Evolutionary conservation across 2,329 filamentous ascomycete genomes (phyloP).

Genomic region (Diaporthe sp.): DNA sequence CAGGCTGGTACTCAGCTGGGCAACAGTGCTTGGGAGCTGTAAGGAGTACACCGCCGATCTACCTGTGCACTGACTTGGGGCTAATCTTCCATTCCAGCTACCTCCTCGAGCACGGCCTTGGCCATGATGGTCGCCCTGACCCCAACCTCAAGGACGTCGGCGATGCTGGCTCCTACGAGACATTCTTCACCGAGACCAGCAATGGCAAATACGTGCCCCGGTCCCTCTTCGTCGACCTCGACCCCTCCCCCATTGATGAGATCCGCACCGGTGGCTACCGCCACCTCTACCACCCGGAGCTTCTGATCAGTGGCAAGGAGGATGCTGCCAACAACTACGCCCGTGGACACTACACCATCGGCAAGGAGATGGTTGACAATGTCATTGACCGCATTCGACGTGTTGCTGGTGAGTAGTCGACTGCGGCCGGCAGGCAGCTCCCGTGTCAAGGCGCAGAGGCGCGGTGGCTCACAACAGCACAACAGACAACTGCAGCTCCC

Average conservation of each 20-base stretch:
- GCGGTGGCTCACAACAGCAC: conserved; percentile 42
- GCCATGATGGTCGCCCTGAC: conserved; percentile 74
- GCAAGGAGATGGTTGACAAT: conserved; percentile 81
- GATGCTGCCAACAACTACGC: conserved; percentile 85
- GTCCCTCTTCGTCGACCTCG: conserved; percentile 80
- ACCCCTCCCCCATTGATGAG: conserved; percentile 81
- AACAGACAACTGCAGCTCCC: conserved; percentile 78
- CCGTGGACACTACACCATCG: conserved; percentile 82
- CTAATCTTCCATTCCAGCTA: conserved; percentile 63
- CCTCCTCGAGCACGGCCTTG: conserved; percentile 80
- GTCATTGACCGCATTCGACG: conserved; percentile 80
- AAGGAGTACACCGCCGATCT: conserved; percentile 56
- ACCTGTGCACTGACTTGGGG: conserved; percentile 44
- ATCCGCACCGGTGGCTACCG: conserved; percentile 78
- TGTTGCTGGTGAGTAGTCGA: conserved; percentile 69
- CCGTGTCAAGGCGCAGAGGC: conserved; percentile 42
- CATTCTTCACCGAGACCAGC: conserved; percentile 82
- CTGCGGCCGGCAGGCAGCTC: background rate
- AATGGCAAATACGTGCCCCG: conserved; percentile 80
- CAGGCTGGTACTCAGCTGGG: conserved; percentile 82
- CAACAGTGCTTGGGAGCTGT: conserved; percentile 84
- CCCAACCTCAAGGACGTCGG: conserved; percentile 71
- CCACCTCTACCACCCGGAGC: conserved; percentile 80
- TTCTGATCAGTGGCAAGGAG: conserved; percentile 81
- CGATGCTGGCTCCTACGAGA: conserved; percentile 77